Evolutionary conservation across 306 rosid species (phyloP).

Genomic region (Mimosa bimucronata): DNA sequence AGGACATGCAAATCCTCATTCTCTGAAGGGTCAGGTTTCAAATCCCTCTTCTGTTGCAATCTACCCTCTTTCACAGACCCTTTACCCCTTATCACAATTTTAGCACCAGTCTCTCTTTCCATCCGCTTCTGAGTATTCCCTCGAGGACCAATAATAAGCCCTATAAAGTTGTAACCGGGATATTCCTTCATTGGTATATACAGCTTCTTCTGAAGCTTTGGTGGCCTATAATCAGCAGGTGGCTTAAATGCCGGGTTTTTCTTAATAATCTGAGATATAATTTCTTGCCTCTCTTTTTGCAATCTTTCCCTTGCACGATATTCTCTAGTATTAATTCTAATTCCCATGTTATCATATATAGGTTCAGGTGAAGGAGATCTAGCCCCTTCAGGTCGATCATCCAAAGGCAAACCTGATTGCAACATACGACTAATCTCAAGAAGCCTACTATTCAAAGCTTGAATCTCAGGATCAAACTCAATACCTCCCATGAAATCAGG

Average conservation of each 20-base stretch:
- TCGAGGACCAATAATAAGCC: constrained; percentile 94
- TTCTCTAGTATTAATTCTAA: constrained; percentile 75
- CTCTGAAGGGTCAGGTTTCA: constrained; percentile 90
- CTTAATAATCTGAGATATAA: constrained; percentile 79
- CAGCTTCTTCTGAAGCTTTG: constrained; percentile 98
- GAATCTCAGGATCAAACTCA: constrained; percentile 78
- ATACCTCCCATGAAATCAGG: constrained; percentile 83
- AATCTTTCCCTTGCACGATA: constrained; percentile 74
- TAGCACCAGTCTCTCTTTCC: constrained; percentile 98
- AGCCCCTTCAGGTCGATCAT: constrained; percentile 96
- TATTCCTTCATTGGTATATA: constrained; percentile 96
- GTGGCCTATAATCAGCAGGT: constrained; percentile 95
- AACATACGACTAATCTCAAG: constrained; percentile 87
- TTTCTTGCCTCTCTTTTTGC: constrained; percentile 85
- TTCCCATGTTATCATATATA: constrained; percentile 87
- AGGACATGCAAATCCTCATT: constrained; percentile 96
- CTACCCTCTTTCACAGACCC: constrained; percentile 97
- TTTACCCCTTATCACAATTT: constrained; percentile 93
- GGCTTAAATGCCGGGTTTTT: constrained; percentile 96
- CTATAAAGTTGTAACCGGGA: constrained; percentile 95
- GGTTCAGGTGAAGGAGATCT: constrained; percentile 99
- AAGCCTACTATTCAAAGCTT: constrained; percentile 74
- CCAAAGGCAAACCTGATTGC: constrained; percentile 88
- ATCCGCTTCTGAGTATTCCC: constrained; percentile 98
- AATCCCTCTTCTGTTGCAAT: constrained; percentile 93